A percentile compares a stretch with the other conserved stretches of the same genome.
phyloP scores from a whole-genome alignment of 2,329 filamentous ascomycete species.

The Didymella pomorum region DNA sequence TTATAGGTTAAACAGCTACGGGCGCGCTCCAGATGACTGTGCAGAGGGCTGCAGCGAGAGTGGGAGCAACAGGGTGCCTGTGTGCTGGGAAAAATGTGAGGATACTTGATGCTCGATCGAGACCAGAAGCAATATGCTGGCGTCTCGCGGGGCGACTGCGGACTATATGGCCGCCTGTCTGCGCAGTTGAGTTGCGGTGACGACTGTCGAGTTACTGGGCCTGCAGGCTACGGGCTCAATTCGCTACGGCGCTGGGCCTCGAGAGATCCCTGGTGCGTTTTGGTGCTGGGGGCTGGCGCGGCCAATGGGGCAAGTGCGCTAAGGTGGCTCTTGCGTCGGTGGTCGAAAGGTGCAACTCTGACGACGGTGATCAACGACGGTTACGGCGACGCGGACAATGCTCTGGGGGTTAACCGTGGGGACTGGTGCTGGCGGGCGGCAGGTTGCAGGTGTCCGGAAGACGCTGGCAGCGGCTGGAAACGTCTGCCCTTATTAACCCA shows the following conservation, averaged over 20 bases:
- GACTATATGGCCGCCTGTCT: constrained; percentile 32
- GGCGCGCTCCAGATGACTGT: constrained; percentile 25
- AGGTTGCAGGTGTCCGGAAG: neutral
- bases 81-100: neutral
- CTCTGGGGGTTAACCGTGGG: neutral
- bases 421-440: neutral
- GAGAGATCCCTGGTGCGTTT: constrained; percentile 29
- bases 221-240: constrained; percentile 16
- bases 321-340: constrained; percentile 33
- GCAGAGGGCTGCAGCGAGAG: constrained; percentile 23
- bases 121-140: constrained; percentile 9
- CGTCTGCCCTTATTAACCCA: constrained; percentile 6
- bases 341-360: constrained; percentile 37
- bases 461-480: neutral
- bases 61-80: neutral
- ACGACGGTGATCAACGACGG: constrained; percentile 26
- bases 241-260: constrained; percentile 26
- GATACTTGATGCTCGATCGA: constrained; percentile 7
- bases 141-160: constrained; percentile 27
- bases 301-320: constrained; percentile 36
- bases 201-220: constrained; percentile 28
- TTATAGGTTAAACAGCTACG: neutral
- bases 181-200: constrained; percentile 35
- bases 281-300: constrained; percentile 27
- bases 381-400: neutral